Conservation (phyloP, 2,329 filamentous ascomycete species). For the Metarhizium sp. region DNA sequence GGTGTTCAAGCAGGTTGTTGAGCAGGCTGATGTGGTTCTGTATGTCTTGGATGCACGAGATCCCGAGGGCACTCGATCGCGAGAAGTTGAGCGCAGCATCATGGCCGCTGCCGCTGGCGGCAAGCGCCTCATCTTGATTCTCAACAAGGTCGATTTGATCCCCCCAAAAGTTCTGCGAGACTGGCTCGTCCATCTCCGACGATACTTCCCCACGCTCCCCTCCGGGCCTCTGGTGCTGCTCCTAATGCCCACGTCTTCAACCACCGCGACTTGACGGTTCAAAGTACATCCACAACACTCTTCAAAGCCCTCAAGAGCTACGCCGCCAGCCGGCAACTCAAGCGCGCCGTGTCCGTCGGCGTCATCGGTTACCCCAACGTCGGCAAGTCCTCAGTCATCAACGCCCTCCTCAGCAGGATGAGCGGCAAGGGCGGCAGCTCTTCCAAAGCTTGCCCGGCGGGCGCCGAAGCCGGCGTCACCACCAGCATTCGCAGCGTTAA, state of each 20-base stretch:
- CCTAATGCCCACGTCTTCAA: slow-evolving; percentile 86
- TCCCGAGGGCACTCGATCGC: slow-evolving; percentile 81
- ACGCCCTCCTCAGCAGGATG: slow-evolving; percentile 73
- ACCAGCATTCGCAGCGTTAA: slow-evolving; percentile 84
- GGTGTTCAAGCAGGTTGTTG: slow-evolving; percentile 87
- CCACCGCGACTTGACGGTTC: slow-evolving; percentile 79
- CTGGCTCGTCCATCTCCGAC: slow-evolving; percentile 76
- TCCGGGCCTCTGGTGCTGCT: slow-evolving; percentile 74
- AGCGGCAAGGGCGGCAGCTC: slow-evolving; percentile 51
- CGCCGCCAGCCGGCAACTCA: slow-evolving; percentile 72
- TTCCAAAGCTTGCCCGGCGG: slow-evolving; percentile 67
- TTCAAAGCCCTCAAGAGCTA: slow-evolving; percentile 88
- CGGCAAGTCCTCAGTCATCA: slow-evolving; percentile 94
- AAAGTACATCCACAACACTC: slow-evolving; percentile 74
- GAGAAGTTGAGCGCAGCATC: slow-evolving; percentile 81
- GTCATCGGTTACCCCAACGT: slow-evolving; percentile 96
- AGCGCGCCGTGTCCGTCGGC: slow-evolving; percentile 82
- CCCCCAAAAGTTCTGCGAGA: slow-evolving; percentile 71
- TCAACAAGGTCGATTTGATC: slow-evolving; percentile 94
- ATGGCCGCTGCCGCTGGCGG: slow-evolving; percentile 78
- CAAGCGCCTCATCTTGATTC: slow-evolving; percentile 80
- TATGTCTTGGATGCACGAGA: slow-evolving; percentile 92
- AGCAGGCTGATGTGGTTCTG: slow-evolving; percentile 80
- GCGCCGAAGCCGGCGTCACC: slow-evolving; percentile 86
- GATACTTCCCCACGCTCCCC: slow-evolving; percentile 88